Conservation (phyloP, 805 yeast genomes). For the Saccharomyces cerevisiae region DNA sequence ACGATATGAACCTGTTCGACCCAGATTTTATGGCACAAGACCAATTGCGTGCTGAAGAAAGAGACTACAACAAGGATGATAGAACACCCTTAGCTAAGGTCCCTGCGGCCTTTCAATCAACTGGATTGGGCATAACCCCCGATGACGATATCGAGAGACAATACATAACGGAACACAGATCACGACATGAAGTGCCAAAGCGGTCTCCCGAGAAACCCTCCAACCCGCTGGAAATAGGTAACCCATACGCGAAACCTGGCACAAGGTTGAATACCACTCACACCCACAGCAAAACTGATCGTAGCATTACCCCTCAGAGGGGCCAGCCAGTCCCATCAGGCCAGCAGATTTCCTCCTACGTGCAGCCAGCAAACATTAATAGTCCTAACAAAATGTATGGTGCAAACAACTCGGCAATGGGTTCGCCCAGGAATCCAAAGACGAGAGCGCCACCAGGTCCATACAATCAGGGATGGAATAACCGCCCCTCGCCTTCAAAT, state of each 20-base stretch:
- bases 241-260: neutral
- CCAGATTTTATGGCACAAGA: conserved; percentile 21
- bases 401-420: neutral
- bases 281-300: neutral
- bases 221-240: neutral
- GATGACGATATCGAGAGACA: neutral
- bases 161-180: neutral
- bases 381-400: neutral
- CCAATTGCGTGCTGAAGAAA: conserved; percentile 21
- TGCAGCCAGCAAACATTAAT: neutral
- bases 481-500: conserved; percentile 2
- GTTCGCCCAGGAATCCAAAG: conserved; percentile 1
- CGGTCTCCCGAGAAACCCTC: neutral
- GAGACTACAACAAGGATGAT: conserved; percentile 17
- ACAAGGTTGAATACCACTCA: neutral
- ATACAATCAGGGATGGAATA: neutral
- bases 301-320: neutral
- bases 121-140: neutral
- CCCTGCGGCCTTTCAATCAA: neutral
- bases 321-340: neutral
- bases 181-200: neutral
- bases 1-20: conserved; percentile 20
- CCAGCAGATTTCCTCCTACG: neutral
- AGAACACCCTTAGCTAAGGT: neutral
- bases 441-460: conserved; percentile 1